A percentile compares a stretch with the other conserved stretches of the same genome.
Conservation (phyloP, 768 basidiomycete species). For the Lentinula sp. region DNA sequence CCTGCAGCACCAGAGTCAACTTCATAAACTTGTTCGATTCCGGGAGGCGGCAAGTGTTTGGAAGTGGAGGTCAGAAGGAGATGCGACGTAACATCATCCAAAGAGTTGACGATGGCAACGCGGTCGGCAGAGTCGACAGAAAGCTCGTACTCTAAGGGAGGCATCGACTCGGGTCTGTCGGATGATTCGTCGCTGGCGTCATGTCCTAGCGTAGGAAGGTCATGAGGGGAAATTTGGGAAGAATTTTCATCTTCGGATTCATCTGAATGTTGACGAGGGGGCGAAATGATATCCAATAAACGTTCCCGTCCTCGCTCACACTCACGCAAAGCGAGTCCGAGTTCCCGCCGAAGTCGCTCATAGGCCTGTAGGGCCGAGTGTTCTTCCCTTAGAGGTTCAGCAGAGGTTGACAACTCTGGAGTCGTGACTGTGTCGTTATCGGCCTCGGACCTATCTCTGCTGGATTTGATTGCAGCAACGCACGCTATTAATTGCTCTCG, state of each 20-base stretch:
- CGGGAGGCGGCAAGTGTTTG: constrained; percentile 54
- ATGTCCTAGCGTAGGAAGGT: constrained; percentile 48
- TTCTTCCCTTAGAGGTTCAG: constrained; percentile 20
- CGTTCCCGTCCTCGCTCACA: constrained; percentile 75
- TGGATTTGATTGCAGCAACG: constrained; percentile 42
- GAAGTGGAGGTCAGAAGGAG: constrained; percentile 46
- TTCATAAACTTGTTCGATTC: constrained; percentile 83
- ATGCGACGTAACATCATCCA: constrained; percentile 55
- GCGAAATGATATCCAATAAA: constrained; percentile 52
- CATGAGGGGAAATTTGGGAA: constrained; percentile 33
- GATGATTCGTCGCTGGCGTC: constrained; percentile 41
- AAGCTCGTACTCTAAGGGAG: constrained; percentile 26
- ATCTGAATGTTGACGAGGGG: constrained; percentile 19
- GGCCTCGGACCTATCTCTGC: constrained; percentile 14
- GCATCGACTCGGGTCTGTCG: constrained; percentile 41
- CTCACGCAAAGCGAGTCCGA: constrained; percentile 74
- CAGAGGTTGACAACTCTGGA: constrained; percentile 6
- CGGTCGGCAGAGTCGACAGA: constrained; percentile 10
- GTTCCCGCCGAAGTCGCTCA: constrained; percentile 67
- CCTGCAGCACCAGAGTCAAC: constrained; percentile 43
- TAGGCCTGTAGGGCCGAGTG: constrained; percentile 62
- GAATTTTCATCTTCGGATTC: constrained; percentile 15
- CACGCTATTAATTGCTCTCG: constrained; percentile 61
- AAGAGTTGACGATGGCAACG: constrained; percentile 19
- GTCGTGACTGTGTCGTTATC: constrained; percentile 15